Evolutionary conservation across 2,329 filamentous ascomycete genomes (phyloP).

Genomic region (Reticulascus tulasneorum): DNA sequence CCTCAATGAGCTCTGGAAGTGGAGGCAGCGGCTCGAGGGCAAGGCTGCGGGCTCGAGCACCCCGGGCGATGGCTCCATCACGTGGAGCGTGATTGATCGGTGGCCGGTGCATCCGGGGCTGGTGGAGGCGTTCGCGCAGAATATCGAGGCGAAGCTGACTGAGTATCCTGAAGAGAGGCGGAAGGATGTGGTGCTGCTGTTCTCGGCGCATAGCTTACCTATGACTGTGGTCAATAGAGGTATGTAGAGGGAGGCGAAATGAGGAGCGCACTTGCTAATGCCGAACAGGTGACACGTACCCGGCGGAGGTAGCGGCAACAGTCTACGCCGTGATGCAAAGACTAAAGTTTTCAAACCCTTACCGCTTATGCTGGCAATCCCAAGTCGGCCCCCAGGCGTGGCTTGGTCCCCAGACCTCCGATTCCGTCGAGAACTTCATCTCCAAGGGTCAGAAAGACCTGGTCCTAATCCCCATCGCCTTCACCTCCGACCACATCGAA

Average conservation of each 20-base stretch:
- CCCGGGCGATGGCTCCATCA: slow-evolving; percentile 65
- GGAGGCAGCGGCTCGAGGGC: slow-evolving; percentile 82
- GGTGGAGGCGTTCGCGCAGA: slow-evolving; percentile 86
- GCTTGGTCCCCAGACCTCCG: slow-evolving; percentile 89
- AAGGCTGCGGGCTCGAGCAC: slow-evolving; percentile 53
- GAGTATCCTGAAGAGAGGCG: slow-evolving; percentile 81
- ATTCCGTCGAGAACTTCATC: slow-evolving; percentile 84
- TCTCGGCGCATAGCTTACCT: slow-evolving; percentile 91
- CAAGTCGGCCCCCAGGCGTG: slow-evolving; percentile 94
- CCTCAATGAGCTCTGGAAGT: slow-evolving; percentile 97
- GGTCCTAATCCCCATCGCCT: slow-evolving; percentile 89
- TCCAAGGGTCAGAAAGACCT: slow-evolving; percentile 89
- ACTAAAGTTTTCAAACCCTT: slow-evolving; percentile 82
- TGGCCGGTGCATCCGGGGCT: slow-evolving; percentile 92
- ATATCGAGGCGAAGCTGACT: slow-evolving; percentile 80
- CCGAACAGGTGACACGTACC: slow-evolving; percentile 79
- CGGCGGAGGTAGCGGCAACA: slow-evolving; percentile 90
- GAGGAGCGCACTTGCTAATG: slow-evolving; percentile 22
- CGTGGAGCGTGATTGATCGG: slow-evolving; percentile 96
- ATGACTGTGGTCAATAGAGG: slow-evolving; percentile 97
- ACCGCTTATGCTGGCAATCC: slow-evolving; percentile 95
- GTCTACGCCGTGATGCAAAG: slow-evolving; percentile 96
- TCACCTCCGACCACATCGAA: slow-evolving; percentile 98
- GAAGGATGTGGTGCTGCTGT: slow-evolving; percentile 79
- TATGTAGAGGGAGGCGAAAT: too few relatives aligned